Conservation (phyloP, 345 rosid species). For the Aquilaria sinensis region DNA sequence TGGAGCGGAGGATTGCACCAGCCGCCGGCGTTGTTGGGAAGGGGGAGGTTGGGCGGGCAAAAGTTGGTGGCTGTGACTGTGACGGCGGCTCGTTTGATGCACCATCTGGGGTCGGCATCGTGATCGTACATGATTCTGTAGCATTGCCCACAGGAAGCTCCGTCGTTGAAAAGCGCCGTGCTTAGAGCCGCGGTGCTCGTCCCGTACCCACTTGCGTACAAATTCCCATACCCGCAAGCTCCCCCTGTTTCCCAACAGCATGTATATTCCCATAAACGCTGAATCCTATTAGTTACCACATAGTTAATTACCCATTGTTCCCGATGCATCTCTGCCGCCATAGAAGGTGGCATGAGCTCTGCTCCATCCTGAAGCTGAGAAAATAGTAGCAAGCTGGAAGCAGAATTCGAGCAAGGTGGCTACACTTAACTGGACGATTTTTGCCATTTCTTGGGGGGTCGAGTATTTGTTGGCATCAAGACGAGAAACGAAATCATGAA, state of each 20-base stretch:
- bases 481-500: too few species aligned
- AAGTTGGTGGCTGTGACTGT: not conserved
- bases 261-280: too few species aligned
- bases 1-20: constrained; percentile 2
- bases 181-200: constrained; percentile 1
- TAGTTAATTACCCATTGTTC: too few species aligned
- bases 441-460: too few species aligned
- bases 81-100: not conserved
- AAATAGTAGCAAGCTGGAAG: too few species aligned
- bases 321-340: too few species aligned
- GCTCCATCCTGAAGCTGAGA: too few species aligned
- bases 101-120: not conserved
- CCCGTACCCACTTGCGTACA: not conserved
- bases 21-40: not conserved
- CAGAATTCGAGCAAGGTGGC: too few species aligned
- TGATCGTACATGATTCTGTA: not conserved
- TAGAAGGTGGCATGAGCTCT: too few species aligned
- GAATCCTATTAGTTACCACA: too few species aligned
- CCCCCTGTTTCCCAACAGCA: not conserved
- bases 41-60: not conserved
- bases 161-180: constrained; percentile 1
- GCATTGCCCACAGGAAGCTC: constrained; percentile 1
- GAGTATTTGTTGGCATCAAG: not conserved
- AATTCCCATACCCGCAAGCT: not conserved
- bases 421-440: too few species aligned